Percentiles rank a stretch among this genome's conserved stretches.
Evolutionary conservation across 345 rosid species (phyloP).

Genomic region (Syzygium oleosum): DNA sequence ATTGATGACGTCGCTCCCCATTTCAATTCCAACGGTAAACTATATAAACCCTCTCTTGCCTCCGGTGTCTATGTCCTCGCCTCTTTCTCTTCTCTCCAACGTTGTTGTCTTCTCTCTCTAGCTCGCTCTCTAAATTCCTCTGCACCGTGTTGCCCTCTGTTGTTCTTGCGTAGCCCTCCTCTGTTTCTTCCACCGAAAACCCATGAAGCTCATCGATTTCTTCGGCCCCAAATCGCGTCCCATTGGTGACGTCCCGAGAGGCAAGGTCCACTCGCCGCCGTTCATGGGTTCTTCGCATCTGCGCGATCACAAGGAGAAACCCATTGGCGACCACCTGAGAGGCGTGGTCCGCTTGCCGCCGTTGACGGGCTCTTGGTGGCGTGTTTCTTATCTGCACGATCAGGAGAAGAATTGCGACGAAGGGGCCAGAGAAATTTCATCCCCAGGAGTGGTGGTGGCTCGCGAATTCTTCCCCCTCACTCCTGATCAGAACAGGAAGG

Average conservation of each 20-base stretch:
- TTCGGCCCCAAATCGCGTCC: not conserved
- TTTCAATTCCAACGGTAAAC: not conserved
- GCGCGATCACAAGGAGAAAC: not conserved
- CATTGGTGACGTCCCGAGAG: not conserved
- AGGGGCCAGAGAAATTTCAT: not conserved
- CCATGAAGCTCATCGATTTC: not conserved
- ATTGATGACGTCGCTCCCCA: not conserved
- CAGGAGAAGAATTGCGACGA: not conserved
- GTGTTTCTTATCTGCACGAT: not conserved
- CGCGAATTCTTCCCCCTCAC: not conserved
- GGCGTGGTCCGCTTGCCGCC: accelerated
- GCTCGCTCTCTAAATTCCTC: too few relatives aligned
- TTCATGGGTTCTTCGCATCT: not conserved
- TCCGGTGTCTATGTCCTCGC: too few relatives aligned
- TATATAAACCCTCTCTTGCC: not conserved
- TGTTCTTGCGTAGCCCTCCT: not conserved
- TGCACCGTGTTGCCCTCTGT: too few relatives aligned
- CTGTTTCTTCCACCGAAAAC: not conserved
- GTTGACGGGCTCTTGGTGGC: not conserved
- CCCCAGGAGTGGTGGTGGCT: not conserved
- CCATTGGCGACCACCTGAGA: not conserved
- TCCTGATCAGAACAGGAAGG: not conserved
- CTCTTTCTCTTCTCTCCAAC: too few relatives aligned
- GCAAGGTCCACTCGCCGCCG: not conserved
- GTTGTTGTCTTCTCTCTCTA: too few relatives aligned